Base-by-base conservation (phyloP, 2,329 filamentous ascomycete species). In the Colletotrichum cuscutae region DNA sequence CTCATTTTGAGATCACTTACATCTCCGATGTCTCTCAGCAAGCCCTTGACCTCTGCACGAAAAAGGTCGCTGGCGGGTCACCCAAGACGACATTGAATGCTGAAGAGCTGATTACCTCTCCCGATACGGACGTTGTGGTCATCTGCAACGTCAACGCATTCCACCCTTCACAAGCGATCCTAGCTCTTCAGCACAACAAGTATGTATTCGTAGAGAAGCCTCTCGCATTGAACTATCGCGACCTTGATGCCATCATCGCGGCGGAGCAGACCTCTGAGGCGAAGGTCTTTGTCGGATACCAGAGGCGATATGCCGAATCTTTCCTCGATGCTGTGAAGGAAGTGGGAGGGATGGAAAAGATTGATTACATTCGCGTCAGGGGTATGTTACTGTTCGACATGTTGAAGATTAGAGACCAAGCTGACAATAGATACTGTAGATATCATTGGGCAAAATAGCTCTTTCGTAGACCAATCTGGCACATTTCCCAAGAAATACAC, bases 171-270 rank as follows among this genome's bases (percentile, higher is more conserved):
- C 85, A 89, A 68, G 84, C 84, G 3, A 81, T 90, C 30, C 76
- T 85, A 0, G 88, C 89, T 0, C 81, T 92, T 1, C 74, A 86
- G 66, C 79, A 86, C 19, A 84, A 85, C 63, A 92, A 92, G 77
- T 81, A 88, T 72, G 86, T 87, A 13, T 83, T 92, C 71, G 81
- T 92, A 5, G 89, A 92, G 77, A 90, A 91, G 69, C 90, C 90
- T 0, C 75, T 90, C 2, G 84, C 88, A 0, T 76, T 91, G 6
- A 86, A 82, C 22, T 78, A 86, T 15, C 82, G 80, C 4, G 85
- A 86, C 63, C 81, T 85, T 0, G 79, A 86, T 32, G 77, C 80
- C 0, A 86, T 92, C 30, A 80, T 86, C 37, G 84, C 81, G 0
- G 89, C 89, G 0, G 86, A 90, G 76, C 77, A 80, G 22, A 75